Conservation (phyloP, 805 yeast species). For the Candida morakotiae region DNA sequence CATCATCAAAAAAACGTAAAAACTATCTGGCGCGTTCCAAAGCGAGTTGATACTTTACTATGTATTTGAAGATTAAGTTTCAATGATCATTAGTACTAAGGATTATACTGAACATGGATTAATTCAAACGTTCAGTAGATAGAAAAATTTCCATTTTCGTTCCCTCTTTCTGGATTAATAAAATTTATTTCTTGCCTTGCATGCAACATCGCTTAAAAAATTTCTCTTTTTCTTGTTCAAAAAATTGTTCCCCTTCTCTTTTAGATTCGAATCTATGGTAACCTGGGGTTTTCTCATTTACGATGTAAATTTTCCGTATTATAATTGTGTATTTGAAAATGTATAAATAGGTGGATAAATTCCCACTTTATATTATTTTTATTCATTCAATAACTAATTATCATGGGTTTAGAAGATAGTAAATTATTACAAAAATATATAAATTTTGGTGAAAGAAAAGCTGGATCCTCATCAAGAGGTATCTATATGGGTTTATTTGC, state of each 20-base stretch:
- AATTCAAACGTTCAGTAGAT: not conserved
- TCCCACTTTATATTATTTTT: not conserved
- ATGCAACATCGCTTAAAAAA: too few relatives aligned
- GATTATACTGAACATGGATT: not conserved
- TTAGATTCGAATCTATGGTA: too few relatives aligned
- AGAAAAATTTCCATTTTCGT: not conserved
- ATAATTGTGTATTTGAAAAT: not conserved
- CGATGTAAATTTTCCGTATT: not conserved
- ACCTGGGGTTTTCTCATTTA: not conserved
- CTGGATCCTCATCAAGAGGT: slow-evolving; percentile 41
- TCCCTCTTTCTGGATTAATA: not conserved
- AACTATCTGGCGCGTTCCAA: too few relatives aligned
- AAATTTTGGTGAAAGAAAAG: slow-evolving; percentile 44
- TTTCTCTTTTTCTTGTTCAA: not conserved
- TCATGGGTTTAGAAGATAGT: slow-evolving; percentile 39
- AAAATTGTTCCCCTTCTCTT: too few relatives aligned
- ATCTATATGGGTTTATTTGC: slow-evolving; percentile 38
- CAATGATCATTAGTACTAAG: too few relatives aligned
- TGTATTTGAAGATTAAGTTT: too few relatives aligned
- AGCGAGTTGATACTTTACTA: too few relatives aligned
- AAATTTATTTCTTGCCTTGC: not conserved
- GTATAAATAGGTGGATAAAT: not conserved
- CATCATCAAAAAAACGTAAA: too few relatives aligned
- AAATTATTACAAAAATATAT: slow-evolving; percentile 28
- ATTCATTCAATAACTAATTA: not conserved